These are phyloP conservation scores for Kodamaea neixiangensis DNA, from an alignment of 805 yeast genomes.

Conservation along the genomic window DNA sequence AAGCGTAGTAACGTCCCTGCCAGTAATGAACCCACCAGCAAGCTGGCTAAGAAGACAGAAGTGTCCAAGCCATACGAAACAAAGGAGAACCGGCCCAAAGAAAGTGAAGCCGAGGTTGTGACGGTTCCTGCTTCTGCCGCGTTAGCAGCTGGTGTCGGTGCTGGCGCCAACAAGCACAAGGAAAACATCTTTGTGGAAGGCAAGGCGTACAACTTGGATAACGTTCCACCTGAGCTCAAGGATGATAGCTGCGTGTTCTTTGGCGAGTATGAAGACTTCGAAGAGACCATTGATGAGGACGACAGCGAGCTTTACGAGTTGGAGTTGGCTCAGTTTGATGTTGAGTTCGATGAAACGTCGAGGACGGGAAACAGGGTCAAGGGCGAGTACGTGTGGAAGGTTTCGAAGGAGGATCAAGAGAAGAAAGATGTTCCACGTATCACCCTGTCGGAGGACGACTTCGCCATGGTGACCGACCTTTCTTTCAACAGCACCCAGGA, in stretches of 20 bases:
- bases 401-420: neutral
- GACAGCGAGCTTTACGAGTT: conserved; percentile 3
- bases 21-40: no score
- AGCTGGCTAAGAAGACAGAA: neutral
- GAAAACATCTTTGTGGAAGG: conserved; percentile 6
- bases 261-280: conserved; percentile 2
- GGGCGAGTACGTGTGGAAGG: conserved; percentile 1
- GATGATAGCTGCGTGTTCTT: neutral
- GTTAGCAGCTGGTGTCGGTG: neutral
- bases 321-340: neutral
- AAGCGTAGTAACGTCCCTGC: neutral
- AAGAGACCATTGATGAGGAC: conserved; percentile 10
- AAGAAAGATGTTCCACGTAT: neutral
- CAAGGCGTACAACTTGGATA: conserved; percentile 2
- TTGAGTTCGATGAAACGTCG: no score
- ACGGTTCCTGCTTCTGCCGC: neutral
- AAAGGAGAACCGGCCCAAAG: neutral
- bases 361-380: neutral
- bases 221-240: conserved; percentile 6
- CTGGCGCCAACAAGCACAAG: neutral
- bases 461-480: conserved; percentile 8
- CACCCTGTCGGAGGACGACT: neutral
- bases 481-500: conserved; percentile 14
- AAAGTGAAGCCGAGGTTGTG: neutral
- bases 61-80: neutral